phyloP scores from a whole-genome alignment of 108 stramenopile genomes.

The Cyclotella kingstonii region DNA sequence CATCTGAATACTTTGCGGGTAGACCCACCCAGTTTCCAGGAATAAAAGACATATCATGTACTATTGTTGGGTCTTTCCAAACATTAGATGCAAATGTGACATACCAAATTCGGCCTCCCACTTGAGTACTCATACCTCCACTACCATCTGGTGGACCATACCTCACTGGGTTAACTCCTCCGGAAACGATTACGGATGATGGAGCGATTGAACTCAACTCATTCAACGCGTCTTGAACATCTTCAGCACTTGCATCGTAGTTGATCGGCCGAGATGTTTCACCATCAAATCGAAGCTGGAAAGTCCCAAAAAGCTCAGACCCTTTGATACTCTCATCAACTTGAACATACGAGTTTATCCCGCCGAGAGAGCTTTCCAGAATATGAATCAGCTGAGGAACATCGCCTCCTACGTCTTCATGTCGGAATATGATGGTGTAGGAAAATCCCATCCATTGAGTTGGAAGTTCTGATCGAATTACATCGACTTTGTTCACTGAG shows the following conservation, averaged over 20 bases:
- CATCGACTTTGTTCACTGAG: conserved; percentile 35
- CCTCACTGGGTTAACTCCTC: conserved; percentile 40
- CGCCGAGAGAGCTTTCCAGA: conserved; percentile 16
- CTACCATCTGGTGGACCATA: conserved; percentile 43
- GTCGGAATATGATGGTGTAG: conserved; percentile 60
- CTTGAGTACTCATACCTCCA: conserved; percentile 57
- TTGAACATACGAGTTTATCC: conserved; percentile 24
- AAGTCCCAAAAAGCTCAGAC: conserved; percentile 64
- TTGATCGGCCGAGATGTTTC: conserved; percentile 69
- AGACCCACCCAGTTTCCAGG: conserved; percentile 76
- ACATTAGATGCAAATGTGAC: conserved; percentile 70
- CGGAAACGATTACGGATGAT: conserved; percentile 62
- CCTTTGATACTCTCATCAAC: conserved; percentile 42
- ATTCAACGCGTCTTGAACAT: conserved; percentile 67
- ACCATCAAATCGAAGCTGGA: conserved; percentile 75
- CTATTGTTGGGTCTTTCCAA: conserved; percentile 74
- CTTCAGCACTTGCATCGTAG: conserved; percentile 56
- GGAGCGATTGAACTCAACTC: conserved; percentile 65
- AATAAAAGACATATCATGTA: conserved; percentile 48
- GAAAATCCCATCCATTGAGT: conserved; percentile 58
- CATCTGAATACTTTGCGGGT: conserved; percentile 47
- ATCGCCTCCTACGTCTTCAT: conserved; percentile 63
- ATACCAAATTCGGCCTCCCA: conserved; percentile 75
- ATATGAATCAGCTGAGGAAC: conserved; percentile 36
- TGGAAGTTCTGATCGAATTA: conserved; percentile 47